phyloP scores from a whole-genome alignment of 2,329 filamentous ascomycete genomes.

The Trichoderma endophyticum region DNA sequence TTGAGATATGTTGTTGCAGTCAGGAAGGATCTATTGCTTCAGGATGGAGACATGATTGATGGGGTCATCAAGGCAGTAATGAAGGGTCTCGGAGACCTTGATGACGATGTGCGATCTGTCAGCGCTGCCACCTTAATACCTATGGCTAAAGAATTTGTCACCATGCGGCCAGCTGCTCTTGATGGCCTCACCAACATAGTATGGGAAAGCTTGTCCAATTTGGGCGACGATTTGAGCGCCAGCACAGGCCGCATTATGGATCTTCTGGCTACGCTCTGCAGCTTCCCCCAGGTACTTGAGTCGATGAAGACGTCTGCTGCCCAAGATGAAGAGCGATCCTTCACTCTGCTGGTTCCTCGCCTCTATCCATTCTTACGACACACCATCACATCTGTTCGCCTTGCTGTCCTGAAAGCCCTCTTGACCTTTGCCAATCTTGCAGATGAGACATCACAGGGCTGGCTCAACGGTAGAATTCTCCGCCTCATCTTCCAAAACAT shows the following conservation, averaged over 20 bases:
- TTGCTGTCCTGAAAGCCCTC: conserved; percentile 87
- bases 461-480: conserved; percentile 87
- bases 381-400: conserved; percentile 92
- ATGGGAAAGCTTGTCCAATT: conserved; percentile 92
- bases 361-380: conserved; percentile 95
- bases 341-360: conserved; percentile 85
- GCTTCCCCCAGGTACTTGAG: conserved; percentile 86
- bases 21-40: conserved; percentile 82
- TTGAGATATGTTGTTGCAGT: conserved; percentile 93
- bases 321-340: conserved; percentile 80
- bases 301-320: conserved; percentile 90
- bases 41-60: conserved; percentile 83
- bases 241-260: conserved; percentile 99
- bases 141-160: conserved; percentile 92
- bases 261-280: conserved; percentile 88
- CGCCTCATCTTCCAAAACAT: conserved; percentile 93
- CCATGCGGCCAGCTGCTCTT: conserved; percentile 72
- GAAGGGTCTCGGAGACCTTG: conserved; percentile 84
- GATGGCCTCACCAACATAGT: conserved; percentile 87
- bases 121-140: conserved; percentile 97
- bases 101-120: conserved; percentile 95
- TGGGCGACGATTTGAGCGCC: conserved; percentile 95
- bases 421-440: conserved; percentile 90
- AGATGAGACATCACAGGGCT: conserved; percentile 74
- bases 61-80: conserved; percentile 90